Base-by-base conservation (phyloP, 1,284 basidiomycete genomes). In the Apiotrichum gracile region DNA sequence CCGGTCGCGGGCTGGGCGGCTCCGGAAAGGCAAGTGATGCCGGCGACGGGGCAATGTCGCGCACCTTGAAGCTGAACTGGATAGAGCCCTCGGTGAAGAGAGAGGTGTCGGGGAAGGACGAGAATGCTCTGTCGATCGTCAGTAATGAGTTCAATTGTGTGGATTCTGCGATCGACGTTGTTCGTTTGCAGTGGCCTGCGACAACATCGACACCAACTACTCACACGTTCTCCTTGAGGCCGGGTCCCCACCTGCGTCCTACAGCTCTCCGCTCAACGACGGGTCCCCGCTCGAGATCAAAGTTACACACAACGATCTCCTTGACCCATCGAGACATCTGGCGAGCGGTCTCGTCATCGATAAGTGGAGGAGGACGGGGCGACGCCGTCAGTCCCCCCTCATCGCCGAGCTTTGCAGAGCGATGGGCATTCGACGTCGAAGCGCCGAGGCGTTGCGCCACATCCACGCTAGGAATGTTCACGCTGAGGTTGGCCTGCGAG, bases 101-200 rank as follows among this genome's bases (percentile, higher is more conserved):
- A 0, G 84, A 77, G 0, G 90, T 92, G 66, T 97, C 93, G 0
- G 94, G 94, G 66, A 98, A 92, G 0, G 91, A 85, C 0, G 89
- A 91, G 75, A 97, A 97, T 6, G 92, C 91, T 52, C 91, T 92
- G 55, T 8, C 54, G 52, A n/a, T n/a, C n/a, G 37, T 44, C 41
- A 47, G 24, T 14, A 16, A 25, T 24, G 19, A 45, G 12, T 5
- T n/a, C n/a, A n/a, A n/a, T n/a, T n/a, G n/a, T n/a, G n/a, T n/a
- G n/a, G n/a, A n/a, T n/a, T n/a, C n/a, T n/a, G n/a, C n/a, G n/a
- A n/a, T n/a, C n/a, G n/a, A n/a, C n/a, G n/a, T n/a, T n/a, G n/a
- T n/a, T n/a, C n/a, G n/a, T n/a, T n/a, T n/a, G n/a, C n/a, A n/a
- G n/a, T n/a, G n/a, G n/a, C n/a, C n/a, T n/a, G n/a, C n/a, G n/a